Base-by-base conservation (phyloP, 805 yeast species). In the Brettanomyces sp. region DNA sequence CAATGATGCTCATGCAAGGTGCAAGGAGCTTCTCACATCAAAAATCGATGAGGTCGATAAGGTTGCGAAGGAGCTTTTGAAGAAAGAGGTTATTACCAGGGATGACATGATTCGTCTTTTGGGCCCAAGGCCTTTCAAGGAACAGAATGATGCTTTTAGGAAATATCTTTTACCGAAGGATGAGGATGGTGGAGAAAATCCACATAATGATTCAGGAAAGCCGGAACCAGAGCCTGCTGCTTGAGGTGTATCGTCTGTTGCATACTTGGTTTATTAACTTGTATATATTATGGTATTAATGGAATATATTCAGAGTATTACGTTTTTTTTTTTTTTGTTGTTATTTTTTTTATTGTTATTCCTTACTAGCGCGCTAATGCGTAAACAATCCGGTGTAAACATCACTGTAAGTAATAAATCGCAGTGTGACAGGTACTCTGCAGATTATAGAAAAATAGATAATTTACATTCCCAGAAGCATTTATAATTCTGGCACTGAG, bases 111-210 rank as follows among this genome's bases (percentile, higher is more conserved):
- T 90, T 48, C 73, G 85, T 45, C 62, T 93, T 45, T 67, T 93
- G 42, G 99, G 99, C 11, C 84, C 84, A 62, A 76, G 99, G 51
- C 96, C 96, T 11, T 93, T 84, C 73, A 83, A 86, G 22, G 96
- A 89, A 61, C 81, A 77, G 52, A 89, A 87, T 58, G 96, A 87
- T 55, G 96, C 95, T 4, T 88, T 89, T 65, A 88, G 86, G 64
- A 84, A 85, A 64, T 83, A 84, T 41, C 48, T 64, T 43, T 49
- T 56, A 28, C 63, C 65, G 14, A 46, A 50, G 39, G 46, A 42
- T 22, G 47, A 47, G 2, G 47, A 40, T 12, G 45, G 40, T 18
- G 54, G 51, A 23, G 53, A 54, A 22, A 46, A 52, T 42, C 56
- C 59, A 18, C 52, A 55, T 38, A 42, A 49, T 6, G 59, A 52